Conservation (phyloP, 495 filamentous ascomycete genomes). For the Xylaria longipes region DNA sequence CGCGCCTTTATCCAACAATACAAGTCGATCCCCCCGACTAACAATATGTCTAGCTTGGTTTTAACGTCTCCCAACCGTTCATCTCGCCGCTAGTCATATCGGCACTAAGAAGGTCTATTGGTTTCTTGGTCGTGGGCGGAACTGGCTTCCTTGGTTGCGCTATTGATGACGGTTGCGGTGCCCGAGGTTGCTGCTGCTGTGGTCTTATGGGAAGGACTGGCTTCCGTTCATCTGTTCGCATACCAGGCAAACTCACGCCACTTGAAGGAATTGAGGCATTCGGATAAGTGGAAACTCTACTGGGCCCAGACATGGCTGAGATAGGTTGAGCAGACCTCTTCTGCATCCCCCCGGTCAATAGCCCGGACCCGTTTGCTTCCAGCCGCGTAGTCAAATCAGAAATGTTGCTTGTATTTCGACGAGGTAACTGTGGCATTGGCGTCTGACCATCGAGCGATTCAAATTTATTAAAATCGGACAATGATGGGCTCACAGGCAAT, state of each 20-base stretch:
- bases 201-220: constrained; percentile 33
- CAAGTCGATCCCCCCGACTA: background rate
- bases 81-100: constrained; percentile 46
- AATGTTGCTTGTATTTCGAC: constrained; percentile 32
- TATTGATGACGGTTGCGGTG: constrained; percentile 27
- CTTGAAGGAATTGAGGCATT: constrained; percentile 8
- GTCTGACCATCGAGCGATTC: constrained; percentile 27
- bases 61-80: constrained; percentile 56
- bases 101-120: constrained; percentile 48
- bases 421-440: constrained; percentile 32
- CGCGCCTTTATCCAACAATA: background rate
- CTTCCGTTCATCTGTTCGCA: constrained; percentile 32
- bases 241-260: constrained; percentile 34
- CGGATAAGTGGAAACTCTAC: constrained; percentile 18
- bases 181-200: constrained; percentile 27
- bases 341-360: constrained; percentile 35
- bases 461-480: constrained; percentile 24
- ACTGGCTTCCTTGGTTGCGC: constrained; percentile 37
- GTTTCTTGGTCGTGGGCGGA: constrained; percentile 21
- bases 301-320: constrained; percentile 14
- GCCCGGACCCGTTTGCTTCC: constrained; percentile 34
- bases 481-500: constrained; percentile 42
- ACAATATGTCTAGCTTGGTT: constrained; percentile 38
- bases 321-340: constrained; percentile 23
- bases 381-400: constrained; percentile 39